Percentiles rank a stretch among this genome's conserved stretches.
phyloP scores from a whole-genome alignment of 2,329 filamentous ascomycete species.

The Akanthomyces lecanii region DNA sequence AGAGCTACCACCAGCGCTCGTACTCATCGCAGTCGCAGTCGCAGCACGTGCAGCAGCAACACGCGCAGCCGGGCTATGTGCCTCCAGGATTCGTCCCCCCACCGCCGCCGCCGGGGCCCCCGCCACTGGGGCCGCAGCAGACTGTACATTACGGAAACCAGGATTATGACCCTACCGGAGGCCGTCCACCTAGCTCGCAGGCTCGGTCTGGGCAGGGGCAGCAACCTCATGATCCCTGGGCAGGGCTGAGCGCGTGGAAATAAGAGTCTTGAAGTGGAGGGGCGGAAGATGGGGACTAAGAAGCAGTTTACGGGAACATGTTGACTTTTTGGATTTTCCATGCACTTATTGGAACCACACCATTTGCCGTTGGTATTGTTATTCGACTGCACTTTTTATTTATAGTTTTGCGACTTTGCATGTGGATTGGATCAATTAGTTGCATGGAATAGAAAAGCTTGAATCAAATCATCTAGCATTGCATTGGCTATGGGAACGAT shows the following conservation, averaged over 20 bases:
- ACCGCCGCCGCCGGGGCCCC: conserved; percentile 59
- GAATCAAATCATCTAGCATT: too few species aligned
- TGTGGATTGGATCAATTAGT: conserved; percentile 5
- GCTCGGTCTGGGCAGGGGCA: conserved; percentile 31
- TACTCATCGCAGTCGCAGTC: conserved; percentile 36
- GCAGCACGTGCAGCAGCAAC: conserved; percentile 36
- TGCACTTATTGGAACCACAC: not conserved
- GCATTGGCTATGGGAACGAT: not conserved
- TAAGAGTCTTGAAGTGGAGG: conserved; percentile 24
- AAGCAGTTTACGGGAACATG: not conserved
- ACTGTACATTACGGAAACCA: conserved; percentile 51
- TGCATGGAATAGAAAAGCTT: conserved; percentile 11
- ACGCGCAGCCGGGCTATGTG: conserved; percentile 39
- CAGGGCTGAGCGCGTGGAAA: conserved; percentile 50
- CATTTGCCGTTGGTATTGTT: not conserved
- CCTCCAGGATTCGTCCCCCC: conserved; percentile 59
- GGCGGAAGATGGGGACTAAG: not conserved
- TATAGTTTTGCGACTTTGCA: not conserved
- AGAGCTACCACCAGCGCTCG: conserved; percentile 27
- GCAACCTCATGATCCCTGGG: conserved; percentile 47
- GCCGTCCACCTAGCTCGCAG: conserved; percentile 27
- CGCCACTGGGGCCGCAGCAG: conserved; percentile 58
- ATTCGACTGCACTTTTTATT: not conserved
- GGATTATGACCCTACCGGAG: conserved; percentile 26
- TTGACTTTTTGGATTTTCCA: not conserved